Base-by-base conservation (phyloP, 768 basidiomycete species). In the Suillus subluteus region DNA sequence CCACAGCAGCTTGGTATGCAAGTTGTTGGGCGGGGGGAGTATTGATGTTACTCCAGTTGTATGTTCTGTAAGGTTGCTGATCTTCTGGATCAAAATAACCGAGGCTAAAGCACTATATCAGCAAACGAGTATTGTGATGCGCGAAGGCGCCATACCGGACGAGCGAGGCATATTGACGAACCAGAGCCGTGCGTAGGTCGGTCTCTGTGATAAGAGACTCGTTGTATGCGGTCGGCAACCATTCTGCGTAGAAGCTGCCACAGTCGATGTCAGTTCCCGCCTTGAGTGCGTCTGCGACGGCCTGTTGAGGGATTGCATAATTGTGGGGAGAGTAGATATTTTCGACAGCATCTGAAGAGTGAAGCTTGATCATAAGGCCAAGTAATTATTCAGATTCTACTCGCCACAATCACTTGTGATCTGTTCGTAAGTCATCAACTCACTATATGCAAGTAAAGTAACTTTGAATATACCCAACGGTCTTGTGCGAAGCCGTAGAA, bases 201-300 rank as follows among this genome's bases (percentile, higher is more conserved):
- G 73, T 74, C 58, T 81, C 79, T 13, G 78, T 81, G 62, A 87
- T 79, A 64, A 88, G 70, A 4, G 80, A 80, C 67, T 84, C 80
- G 68, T 83, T 80, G 65, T 85, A 77, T 6, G 87, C 86, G 1
- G 76, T 79, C 3, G 80, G 82, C 38, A 88, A 80, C 65, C 83
- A 80, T 5, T 69, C 59, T 1, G 79, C 72, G 67, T 85, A 87
- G 30, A 83, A 80, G 11, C 73, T 79, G 0, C 87, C 87, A 68
- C 87, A 88, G 68, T 88, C 86, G 52, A 85, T 64, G 69, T 87
- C 86, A 1, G 86, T 85, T 8, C 86, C 85, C 2, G 85, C 85
- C 58, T 82, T 82, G 64, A 87, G 69, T 0, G 83, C 82, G 46
- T 80, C 80, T 1, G 86, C 86, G 5, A 81, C 83, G 0, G 85